These are phyloP conservation scores for Orychophragmus violaceus DNA, from an alignment of 345 rosid species.

Conservation along the genomic window DNA sequence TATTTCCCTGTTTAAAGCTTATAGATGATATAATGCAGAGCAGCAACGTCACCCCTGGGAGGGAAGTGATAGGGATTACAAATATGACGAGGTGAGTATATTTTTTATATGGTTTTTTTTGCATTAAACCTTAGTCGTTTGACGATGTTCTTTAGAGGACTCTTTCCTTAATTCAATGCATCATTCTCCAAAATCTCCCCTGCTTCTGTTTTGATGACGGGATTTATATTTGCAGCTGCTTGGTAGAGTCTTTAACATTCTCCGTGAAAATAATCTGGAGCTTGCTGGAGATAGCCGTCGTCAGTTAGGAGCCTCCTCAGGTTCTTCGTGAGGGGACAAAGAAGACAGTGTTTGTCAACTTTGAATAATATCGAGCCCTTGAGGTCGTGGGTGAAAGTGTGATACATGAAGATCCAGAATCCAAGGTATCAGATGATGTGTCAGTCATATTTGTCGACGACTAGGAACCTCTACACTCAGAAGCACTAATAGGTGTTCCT, in stretches of 20 bases:
- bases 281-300: constrained; percentile 94
- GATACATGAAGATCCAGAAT: constrained; percentile 79
- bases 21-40: constrained; percentile 30
- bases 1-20: neutral
- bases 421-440: constrained; percentile 27
- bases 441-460: constrained; percentile 22
- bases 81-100: constrained; percentile 66
- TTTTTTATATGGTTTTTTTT: neutral
- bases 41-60: constrained; percentile 80
- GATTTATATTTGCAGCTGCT: constrained; percentile 11
- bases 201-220: neutral
- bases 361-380: too few relatives aligned
- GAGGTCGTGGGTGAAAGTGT: too few relatives aligned
- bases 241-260: constrained; percentile 76
- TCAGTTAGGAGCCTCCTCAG: constrained; percentile 93
- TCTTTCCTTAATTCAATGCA: neutral
- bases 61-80: constrained; percentile 74
- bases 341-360: constrained; percentile 91
- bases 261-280: constrained; percentile 88
- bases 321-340: constrained; percentile 97
- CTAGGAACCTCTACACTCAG: constrained; percentile 27
- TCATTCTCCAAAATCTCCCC: neutral
- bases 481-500: constrained; percentile 20
- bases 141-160: neutral
- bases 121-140: neutral